phyloP scores from a whole-genome alignment of 2,329 filamentous ascomycete genomes.

The Ophiostoma australiae region DNA sequence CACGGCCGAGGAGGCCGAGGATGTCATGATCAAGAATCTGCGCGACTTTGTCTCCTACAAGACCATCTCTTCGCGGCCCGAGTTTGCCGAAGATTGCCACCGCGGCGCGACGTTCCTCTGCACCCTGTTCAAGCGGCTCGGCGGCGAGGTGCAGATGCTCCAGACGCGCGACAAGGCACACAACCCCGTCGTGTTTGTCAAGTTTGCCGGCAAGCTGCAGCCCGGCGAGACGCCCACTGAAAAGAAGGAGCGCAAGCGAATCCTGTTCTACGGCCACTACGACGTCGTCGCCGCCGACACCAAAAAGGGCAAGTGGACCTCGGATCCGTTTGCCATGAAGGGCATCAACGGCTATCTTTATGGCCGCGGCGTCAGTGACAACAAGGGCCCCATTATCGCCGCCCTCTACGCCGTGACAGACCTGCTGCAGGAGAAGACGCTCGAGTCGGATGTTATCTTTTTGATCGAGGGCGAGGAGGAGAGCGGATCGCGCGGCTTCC shows the following conservation, averaged over 20 bases:
- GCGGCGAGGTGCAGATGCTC: constrained; percentile 85
- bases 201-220: constrained; percentile 71
- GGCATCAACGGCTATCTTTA: constrained; percentile 91
- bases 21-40: constrained; percentile 64
- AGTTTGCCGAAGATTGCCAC: constrained; percentile 86
- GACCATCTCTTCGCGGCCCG: constrained; percentile 80
- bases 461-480: constrained; percentile 97
- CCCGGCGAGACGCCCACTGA: constrained; percentile 34
- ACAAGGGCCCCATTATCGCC: constrained; percentile 93
- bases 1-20: constrained; percentile 39
- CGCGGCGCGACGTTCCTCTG: constrained; percentile 87
- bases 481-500: constrained; percentile 85
- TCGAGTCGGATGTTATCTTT: constrained; percentile 87
- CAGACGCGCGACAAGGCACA: constrained; percentile 67
- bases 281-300: constrained; percentile 90
- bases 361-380: constrained; percentile 92
- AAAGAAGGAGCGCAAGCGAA: constrained; percentile 67
- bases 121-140: constrained; percentile 84
- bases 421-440: constrained; percentile 72
- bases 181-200: constrained; percentile 91
- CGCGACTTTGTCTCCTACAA: constrained; percentile 86
- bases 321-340: constrained; percentile 82
- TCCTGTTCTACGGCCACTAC: constrained; percentile 97
- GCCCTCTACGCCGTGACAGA: constrained; percentile 92
- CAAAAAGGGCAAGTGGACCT: constrained; percentile 75